Evolutionary conservation across 2,329 filamentous ascomycete genomes (phyloP), one percentile per base, ranked within the genome.

Genomic region (Thielaviopsis ethacetica): DNA sequence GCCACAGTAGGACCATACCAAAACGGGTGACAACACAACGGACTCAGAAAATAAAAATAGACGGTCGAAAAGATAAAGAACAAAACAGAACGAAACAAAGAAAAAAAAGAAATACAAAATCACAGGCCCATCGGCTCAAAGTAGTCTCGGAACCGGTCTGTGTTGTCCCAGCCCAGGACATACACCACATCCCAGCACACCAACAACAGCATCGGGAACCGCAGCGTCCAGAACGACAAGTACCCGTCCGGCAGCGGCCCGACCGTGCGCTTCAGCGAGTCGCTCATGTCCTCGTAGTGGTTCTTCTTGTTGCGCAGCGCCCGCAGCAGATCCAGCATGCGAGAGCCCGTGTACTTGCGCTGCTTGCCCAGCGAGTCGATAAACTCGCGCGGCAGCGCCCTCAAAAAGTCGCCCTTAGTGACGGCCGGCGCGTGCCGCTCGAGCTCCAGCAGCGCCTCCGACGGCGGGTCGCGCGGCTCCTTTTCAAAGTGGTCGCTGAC

Each of bases 401-500:
- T 81, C 50, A 96, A 75, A 70, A 97, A 98, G 68, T 96, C 89
- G 54, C 81, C 79, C 17, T 79, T 78, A 26, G 80, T 80, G 21
- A 82, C 76, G 6, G 74, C 68, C 0, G 71, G 66, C 0, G 79
- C 81, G 62, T 76, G 75, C 0, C 65, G 65, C 68, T 84, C 82
- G 3, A 85, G 77, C 62, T 80, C 77, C 5, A 72, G 66, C 0
- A 97, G 77, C 0, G 84, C 77, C 0, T 73, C 68, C 0, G 88
- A 91, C 0, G 88, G 87, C 0, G 89, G 88, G 54, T 95, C 89
- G 27, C 90, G 83, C 0, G 84, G 82, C 68, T 97, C 91, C 64
- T 93, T 88, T 69, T 98, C 93, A 67, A 95, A 97, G 68, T 95
- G 88, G 69, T 98, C 93, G 0, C 90, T 96, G 9, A 95, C 90